These are phyloP conservation scores for Xylariaceae sp. DNA, from an alignment of 2,329 filamentous ascomycete species.

Conservation along the genomic window DNA sequence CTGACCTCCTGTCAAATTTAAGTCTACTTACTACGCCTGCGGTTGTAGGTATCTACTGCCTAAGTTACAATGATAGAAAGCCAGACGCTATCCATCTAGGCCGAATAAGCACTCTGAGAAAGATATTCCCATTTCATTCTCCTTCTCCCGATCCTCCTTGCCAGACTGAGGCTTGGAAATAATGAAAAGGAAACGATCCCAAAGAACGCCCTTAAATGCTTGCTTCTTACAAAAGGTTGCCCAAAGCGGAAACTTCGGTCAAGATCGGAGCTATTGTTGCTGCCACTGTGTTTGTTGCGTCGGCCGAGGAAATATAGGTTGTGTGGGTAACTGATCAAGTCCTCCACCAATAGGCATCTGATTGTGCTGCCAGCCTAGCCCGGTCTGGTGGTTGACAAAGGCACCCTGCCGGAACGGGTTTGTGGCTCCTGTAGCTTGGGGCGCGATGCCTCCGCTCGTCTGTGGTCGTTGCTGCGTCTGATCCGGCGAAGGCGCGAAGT, in stretches of 20 bases:
- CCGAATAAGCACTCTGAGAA: background rate
- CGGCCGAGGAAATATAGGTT: constrained; percentile 85
- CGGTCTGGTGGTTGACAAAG: constrained; percentile 88
- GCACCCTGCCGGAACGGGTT: constrained; percentile 94
- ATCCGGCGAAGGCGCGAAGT: constrained; percentile 44
- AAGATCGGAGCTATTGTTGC: constrained; percentile 43
- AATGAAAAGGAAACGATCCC: constrained; percentile 5
- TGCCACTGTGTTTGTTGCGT: constrained; percentile 68
- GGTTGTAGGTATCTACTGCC: too few relatives aligned
- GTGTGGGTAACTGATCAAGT: constrained; percentile 77
- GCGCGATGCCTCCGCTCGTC: constrained; percentile 59
- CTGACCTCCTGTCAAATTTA: too few relatives aligned
- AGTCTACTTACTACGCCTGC: too few relatives aligned
- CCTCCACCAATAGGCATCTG: constrained; percentile 81
- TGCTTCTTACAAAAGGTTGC: constrained; percentile 14
- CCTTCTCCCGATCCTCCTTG: too few relatives aligned
- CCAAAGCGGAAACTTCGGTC: background rate
- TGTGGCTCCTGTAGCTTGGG: constrained; percentile 84
- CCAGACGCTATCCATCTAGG: background rate
- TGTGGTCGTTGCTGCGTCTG: constrained; percentile 52
- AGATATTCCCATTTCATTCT: background rate
- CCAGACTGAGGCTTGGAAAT: background rate
- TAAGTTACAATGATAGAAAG: too few relatives aligned
- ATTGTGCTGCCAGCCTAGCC: constrained; percentile 84
- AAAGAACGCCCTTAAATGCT: constrained; percentile 16